phyloP scores from a whole-genome alignment of 805 yeast genomes.

The Pichia cephalocereana region DNA sequence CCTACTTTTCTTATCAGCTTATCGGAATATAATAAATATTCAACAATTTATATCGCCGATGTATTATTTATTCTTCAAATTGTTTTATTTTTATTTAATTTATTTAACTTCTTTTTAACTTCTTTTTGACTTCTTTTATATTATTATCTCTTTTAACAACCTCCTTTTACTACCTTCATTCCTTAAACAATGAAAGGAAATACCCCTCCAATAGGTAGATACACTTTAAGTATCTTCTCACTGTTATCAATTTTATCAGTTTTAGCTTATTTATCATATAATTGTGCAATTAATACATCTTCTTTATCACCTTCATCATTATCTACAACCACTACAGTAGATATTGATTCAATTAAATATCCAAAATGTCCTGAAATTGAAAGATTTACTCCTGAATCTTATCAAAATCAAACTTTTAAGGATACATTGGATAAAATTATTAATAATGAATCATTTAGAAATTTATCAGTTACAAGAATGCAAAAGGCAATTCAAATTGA shows the following conservation, averaged over 20 bases:
- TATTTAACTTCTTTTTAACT: too few species aligned
- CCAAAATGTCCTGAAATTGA: slow-evolving; percentile 12
- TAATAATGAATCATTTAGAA: slow-evolving; percentile 28
- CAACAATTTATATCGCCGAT: too few species aligned
- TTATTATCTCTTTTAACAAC: too few species aligned
- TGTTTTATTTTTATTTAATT: too few species aligned
- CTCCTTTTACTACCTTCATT: too few species aligned
- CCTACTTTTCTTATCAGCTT: too few species aligned
- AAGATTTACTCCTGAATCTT: slow-evolving; percentile 25
- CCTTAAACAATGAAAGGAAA: not conserved
- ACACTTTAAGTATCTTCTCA: not conserved
- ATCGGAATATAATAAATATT: too few species aligned
- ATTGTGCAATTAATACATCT: not conserved
- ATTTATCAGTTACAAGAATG: slow-evolving; percentile 35
- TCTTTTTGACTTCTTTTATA: too few species aligned
- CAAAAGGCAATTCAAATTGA: slow-evolving; percentile 55
- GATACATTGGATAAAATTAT: slow-evolving; percentile 28
- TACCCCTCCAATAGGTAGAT: not conserved
- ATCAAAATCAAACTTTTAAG: slow-evolving; percentile 17
- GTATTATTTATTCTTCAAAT: too few species aligned
- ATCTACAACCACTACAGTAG: not conserved
- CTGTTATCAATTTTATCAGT: not conserved
- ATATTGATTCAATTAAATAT: not conserved
- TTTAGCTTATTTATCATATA: not conserved
- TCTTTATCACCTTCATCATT: not conserved